Evolutionary conservation across 331 rosid genomes (phyloP), one percentile per base, ranked within the genome.

Genomic region (Stylosanthes scabra): DNA sequence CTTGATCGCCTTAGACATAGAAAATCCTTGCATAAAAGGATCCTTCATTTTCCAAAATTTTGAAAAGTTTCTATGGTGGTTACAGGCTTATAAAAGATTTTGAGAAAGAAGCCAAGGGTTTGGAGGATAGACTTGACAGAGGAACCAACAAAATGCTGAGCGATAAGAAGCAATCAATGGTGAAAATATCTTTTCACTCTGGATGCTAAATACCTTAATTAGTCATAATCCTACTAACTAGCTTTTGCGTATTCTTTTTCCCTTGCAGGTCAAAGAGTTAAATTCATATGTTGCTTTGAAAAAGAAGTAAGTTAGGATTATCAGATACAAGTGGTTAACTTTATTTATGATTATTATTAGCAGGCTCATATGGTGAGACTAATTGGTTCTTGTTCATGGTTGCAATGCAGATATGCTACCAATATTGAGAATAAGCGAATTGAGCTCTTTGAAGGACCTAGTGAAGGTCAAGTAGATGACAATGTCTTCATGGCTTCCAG

Each of bases 111-210:
- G 80, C 86, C 13, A 88, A 88, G 85, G 83, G 80, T 72, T 40
- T 80, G 64, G 97, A 90, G 80, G 80, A 83, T 54, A 58, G 80
- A 72, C 79, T 73, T 70, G 88, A 84, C 10, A 79, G 78, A 6
- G 72, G 67, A 75, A 86, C 93, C 65, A 88, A 46, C 74, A 88
- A 66, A 79, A 88, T 86, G 97, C 85, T 88, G 80, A 88, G 37
- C 79, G 93, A 90, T 78, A 90, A 80, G 65, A 90, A 90, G 81
- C 97, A 90, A 61, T 78, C 97, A 31, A 78, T 85, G 97, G 96
- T 90, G 72, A 71, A 79, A 54, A 67, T 78, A 49, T 70, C 44
- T 75, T 44, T 46, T 8, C 61, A 54, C 57, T 70, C 46, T 11
- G 2, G 5, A 31, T 34, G 6, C 39, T 6, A 34, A 4, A 34